These are phyloP conservation scores for Avena eriantha DNA, from an alignment of 176 grass and related monocot genomes.

Conservation along the genomic window DNA sequence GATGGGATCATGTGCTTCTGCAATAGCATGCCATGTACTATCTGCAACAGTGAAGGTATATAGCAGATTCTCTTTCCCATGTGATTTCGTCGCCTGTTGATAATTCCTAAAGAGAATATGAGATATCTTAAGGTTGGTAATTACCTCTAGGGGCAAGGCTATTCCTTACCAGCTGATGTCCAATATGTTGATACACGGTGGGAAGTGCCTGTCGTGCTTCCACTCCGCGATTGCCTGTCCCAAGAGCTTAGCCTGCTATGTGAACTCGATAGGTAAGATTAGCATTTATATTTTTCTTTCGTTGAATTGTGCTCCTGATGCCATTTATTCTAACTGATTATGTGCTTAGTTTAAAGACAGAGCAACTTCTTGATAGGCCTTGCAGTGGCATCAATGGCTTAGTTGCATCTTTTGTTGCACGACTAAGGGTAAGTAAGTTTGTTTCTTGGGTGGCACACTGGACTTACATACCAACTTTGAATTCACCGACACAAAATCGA, in stretches of 20 bases:
- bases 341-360: slow-evolving; percentile 70
- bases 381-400: slow-evolving; percentile 77
- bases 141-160: slow-evolving; percentile 76
- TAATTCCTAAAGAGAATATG: slow-evolving; percentile 15
- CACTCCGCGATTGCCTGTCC: slow-evolving; percentile 74
- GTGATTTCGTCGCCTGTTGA: not conserved
- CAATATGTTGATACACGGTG: slow-evolving; percentile 87
- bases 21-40: slow-evolving; percentile 82
- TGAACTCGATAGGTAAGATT: slow-evolving; percentile 63
- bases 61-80: not conserved
- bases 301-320: not conserved
- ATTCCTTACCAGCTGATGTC: slow-evolving; percentile 93
- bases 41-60: slow-evolving; percentile 86
- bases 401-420: slow-evolving; percentile 83
- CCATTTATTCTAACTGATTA: slow-evolving; percentile 33
- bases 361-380: slow-evolving; percentile 66
- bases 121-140: slow-evolving; percentile 15
- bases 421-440: slow-evolving; percentile 63
- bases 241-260: slow-evolving; percentile 77
- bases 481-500: slow-evolving; percentile 5
- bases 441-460: slow-evolving; percentile 7
- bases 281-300: not conserved
- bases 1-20: slow-evolving; percentile 79
- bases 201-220: slow-evolving; percentile 80
- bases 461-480: not conserved